phyloP scores from a whole-genome alignment of 495 filamentous ascomycete genomes.

The Penicillium odoratum region DNA sequence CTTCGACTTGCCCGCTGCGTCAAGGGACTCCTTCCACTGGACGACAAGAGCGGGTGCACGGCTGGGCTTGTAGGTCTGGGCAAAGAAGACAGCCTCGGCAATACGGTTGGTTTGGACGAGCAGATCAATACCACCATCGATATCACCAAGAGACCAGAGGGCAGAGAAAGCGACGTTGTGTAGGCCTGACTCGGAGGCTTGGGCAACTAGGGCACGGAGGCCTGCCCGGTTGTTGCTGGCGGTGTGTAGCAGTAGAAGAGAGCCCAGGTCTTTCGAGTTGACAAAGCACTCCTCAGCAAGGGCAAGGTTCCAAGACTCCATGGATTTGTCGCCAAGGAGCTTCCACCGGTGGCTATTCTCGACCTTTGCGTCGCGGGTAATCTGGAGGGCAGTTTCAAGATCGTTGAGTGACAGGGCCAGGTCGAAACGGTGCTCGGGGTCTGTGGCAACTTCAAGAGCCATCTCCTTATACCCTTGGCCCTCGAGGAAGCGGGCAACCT shows the following conservation, averaged over 20 bases:
- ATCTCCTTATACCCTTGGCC: conserved; percentile 96
- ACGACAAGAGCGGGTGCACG: conserved; percentile 64
- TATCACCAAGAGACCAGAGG: conserved; percentile 83
- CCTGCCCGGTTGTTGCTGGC: conserved; percentile 75
- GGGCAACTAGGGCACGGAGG: conserved; percentile 64
- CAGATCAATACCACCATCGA: conserved; percentile 78
- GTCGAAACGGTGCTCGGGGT: conserved; percentile 95
- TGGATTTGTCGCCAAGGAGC: conserved; percentile 86
- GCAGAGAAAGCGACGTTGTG: conserved; percentile 92
- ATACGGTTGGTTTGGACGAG: conserved; percentile 73
- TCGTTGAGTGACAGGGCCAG: conserved; percentile 81
- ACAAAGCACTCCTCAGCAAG: conserved; percentile 92
- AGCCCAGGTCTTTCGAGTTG: conserved; percentile 85
- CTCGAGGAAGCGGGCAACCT: conserved; percentile 96
- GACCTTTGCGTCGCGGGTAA: conserved; percentile 78
- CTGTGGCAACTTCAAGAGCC: conserved; percentile 93
- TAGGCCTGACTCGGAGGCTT: conserved; percentile 72
- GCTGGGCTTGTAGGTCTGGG: conserved; percentile 91
- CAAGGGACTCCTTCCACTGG: conserved; percentile 78
- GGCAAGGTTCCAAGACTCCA: conserved; percentile 79
- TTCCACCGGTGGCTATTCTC: conserved; percentile 90
- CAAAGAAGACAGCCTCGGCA: conserved; percentile 86
- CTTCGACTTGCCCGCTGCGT: conserved; percentile 77
- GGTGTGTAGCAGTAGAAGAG: conserved; percentile 81
- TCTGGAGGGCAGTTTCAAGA: conserved; percentile 77